Base-by-base conservation (phyloP, 2,329 filamentous ascomycete genomes). In the Oidium heveae region DNA sequence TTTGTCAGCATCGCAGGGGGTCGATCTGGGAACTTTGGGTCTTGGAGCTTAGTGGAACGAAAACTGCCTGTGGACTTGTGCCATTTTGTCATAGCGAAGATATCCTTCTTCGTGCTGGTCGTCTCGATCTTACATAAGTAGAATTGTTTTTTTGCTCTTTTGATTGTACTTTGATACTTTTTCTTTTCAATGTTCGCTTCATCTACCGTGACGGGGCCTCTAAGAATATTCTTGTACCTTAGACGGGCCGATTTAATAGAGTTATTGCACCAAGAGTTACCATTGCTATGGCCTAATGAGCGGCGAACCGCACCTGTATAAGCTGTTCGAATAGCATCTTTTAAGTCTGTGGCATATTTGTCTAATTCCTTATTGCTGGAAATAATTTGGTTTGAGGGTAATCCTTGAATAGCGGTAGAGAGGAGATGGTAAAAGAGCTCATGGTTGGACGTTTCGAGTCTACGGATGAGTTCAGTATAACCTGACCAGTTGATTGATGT, bases 41-140 rank as follows among this genome's bases (percentile, higher is more conserved):
- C 47, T 20, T 36, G 33, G 8, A 34, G 32, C n/a, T 24, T 15
- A 36, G 47, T 51, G 32, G 47, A 51, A 18, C 47, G 28, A 24
- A 51, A 51, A 28, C 36, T 51, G 16, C 47, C 47, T 36, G 47
- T 51, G n/a, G 47, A 51, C 47, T 51, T n/a, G n/a, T n/a, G n/a
- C n/a, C n/a, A n/a, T n/a, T n/a, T n/a, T n/a, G n/a, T n/a, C n/a
- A n/a, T n/a, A n/a, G 47, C 47, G 32, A 51, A 51, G 4, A 51
- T 51, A 36, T 51, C 47, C n/a, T 51, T 51, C 24, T 28, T 28
- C 47, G 47, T 51, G 18, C 28, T 34, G n/a, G 28, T 28, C 16
- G 13, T 52, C 22, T 37, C 32, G 33, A 52, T 34, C 12, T 52
- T 52, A 12, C 18, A 15, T 22, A 37, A 10, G 32, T 52, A 52